Percentiles rank a stretch among this genome's conserved stretches.
These are phyloP conservation scores for Leucosporidium scottii DNA, from an alignment of 768 basidiomycete genomes.

Conservation along the genomic window DNA sequence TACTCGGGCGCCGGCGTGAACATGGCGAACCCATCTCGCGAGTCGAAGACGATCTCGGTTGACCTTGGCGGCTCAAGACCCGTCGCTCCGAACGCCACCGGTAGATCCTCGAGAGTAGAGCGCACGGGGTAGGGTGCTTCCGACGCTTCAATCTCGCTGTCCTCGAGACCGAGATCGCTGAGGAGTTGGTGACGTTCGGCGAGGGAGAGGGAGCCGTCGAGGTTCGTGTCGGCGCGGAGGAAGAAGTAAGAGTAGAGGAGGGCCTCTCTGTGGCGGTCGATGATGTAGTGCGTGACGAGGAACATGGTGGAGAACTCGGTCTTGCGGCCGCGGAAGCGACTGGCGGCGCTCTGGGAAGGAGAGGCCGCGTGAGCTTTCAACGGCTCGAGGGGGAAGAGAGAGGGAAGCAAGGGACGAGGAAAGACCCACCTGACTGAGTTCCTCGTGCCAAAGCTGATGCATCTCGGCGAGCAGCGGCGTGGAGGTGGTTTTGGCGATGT, in stretches of 20 bases:
- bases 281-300: slow-evolving; percentile 30
- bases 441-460: slow-evolving; percentile 39
- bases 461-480: slow-evolving; percentile 43
- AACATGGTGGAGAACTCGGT: slow-evolving; percentile 24
- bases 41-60: slow-evolving; percentile 24
- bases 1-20: no score
- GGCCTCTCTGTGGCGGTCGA: slow-evolving; percentile 33
- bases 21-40: slow-evolving; percentile 43
- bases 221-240: slow-evolving; percentile 3
- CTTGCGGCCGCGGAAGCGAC: slow-evolving; percentile 20
- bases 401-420: no score
- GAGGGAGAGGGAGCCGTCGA: slow-evolving; percentile 11
- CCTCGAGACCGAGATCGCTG: slow-evolving; percentile 3
- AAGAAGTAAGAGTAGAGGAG: slow-evolving; percentile 23
- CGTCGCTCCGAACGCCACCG: not conserved
- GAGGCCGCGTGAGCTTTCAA: no score
- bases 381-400: no score
- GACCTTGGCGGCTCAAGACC: slow-evolving; percentile 6
- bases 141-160: no score
- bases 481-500: slow-evolving; percentile 45
- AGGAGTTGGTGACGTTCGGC: slow-evolving; percentile 18
- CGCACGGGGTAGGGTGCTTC: slow-evolving; percentile 1
- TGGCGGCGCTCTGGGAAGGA: slow-evolving; percentile 42
- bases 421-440: slow-evolving; percentile 16
- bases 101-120: not conserved